These are phyloP conservation scores for Citrullus amarus DNA, from an alignment of 306 rosid species.

Conservation along the genomic window DNA sequence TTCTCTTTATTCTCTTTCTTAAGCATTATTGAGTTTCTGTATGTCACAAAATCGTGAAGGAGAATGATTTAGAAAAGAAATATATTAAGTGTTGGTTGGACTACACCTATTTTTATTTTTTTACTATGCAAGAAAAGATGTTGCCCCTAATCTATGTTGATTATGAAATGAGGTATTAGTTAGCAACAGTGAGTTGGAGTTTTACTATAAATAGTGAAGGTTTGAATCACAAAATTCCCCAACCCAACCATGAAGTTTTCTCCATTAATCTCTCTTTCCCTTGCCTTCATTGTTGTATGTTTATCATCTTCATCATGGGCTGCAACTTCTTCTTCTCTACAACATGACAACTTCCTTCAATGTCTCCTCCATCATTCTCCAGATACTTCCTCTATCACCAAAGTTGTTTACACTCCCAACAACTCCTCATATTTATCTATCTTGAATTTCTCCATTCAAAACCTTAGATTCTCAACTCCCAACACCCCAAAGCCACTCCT, in stretches of 20 bases:
- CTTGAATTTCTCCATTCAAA: not conserved
- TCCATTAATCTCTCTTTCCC: not conserved
- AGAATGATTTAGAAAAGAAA: too few species aligned
- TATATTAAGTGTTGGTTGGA: too few species aligned
- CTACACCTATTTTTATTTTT: too few species aligned
- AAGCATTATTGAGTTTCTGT: too few species aligned
- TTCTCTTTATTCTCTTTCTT: too few species aligned
- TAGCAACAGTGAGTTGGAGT: too few species aligned
- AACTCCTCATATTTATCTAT: not conserved
- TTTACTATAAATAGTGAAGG: not conserved
- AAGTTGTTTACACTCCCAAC: not conserved
- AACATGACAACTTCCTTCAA: not conserved
- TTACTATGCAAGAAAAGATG: too few species aligned
- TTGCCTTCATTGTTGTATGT: not conserved
- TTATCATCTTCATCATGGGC: not conserved
- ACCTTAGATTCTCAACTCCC: not conserved
- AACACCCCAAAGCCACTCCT: not conserved
- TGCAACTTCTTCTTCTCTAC: not conserved
- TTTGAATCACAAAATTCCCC: not conserved
- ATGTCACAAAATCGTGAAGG: too few species aligned
- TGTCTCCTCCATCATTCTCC: not conserved
- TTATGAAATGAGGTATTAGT: too few species aligned
- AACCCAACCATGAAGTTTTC: not conserved
- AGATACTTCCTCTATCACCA: not conserved
- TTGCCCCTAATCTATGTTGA: too few species aligned